These are phyloP conservation scores for Hypocrella siamensis DNA, from an alignment of 2,329 filamentous ascomycete species.

Conservation along the genomic window DNA sequence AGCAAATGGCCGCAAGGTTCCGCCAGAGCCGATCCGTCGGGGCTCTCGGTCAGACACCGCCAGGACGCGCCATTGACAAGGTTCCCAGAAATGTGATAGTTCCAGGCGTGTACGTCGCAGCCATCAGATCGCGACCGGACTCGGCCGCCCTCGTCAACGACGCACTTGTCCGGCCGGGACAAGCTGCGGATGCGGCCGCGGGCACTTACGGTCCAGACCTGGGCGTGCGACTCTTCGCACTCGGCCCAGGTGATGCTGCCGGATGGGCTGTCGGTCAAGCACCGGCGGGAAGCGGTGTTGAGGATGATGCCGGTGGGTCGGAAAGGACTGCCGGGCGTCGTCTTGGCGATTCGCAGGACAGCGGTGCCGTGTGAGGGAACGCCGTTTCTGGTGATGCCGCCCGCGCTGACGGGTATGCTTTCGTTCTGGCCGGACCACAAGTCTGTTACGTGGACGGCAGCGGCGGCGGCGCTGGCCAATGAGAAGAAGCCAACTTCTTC, in stretches of 20 bases:
- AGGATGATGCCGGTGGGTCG: constrained; percentile 32
- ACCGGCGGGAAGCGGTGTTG: constrained; percentile 28
- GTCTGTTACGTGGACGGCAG: constrained; percentile 16
- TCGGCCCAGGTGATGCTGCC: constrained; percentile 15
- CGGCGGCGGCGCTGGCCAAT: constrained; percentile 9
- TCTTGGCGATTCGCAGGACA: constrained; percentile 24
- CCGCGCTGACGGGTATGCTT: constrained; percentile 8
- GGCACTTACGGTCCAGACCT: constrained; percentile 23
- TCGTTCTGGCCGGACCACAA: constrained; percentile 23
- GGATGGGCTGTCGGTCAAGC: constrained; percentile 18
- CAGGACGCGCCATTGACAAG: constrained; percentile 17
- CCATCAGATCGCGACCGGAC: constrained; percentile 5
- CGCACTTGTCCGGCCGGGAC: constrained; percentile 15
- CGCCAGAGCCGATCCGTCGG: constrained; percentile 9
- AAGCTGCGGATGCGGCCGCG: constrained; percentile 22
- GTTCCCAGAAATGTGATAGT: constrained; percentile 26
- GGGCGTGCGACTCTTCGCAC: constrained; percentile 21
- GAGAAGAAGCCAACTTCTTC: constrained; percentile 19
- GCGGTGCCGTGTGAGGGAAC: constrained; percentile 22
- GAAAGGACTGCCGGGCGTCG: constrained; percentile 7
- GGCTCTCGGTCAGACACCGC: constrained; percentile 22
- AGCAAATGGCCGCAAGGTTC: constrained; percentile 18
- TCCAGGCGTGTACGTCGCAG: constrained; percentile 20
- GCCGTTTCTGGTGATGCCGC: constrained; percentile 10
- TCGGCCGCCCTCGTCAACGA: constrained; percentile 11